Evolutionary conservation across 2,329 filamentous ascomycete species (phyloP).

Genomic region (Fusarium equiseti): DNA sequence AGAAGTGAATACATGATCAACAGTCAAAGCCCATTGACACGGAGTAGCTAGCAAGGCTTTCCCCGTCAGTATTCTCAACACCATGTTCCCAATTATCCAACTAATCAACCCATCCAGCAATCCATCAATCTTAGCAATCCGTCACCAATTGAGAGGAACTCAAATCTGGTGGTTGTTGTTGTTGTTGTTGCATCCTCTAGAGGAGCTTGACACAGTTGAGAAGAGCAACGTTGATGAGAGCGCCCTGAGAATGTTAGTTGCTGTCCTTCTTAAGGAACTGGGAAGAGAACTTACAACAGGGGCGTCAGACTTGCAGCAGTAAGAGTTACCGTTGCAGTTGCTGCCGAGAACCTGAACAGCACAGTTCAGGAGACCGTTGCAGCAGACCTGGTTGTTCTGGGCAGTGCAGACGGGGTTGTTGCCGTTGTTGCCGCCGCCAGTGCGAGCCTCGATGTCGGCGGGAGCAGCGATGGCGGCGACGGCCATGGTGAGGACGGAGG

Average conservation of each 20-base stretch:
- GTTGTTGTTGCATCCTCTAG: background rate
- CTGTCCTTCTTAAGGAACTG: accelerated
- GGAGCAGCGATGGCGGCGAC: constrained; percentile 27
- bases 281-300: background rate
- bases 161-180: too few relatives aligned
- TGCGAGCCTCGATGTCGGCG: constrained; percentile 18
- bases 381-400: constrained; percentile 28
- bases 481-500: constrained; percentile 28
- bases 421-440: background rate
- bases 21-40: background rate
- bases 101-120: background rate
- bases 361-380: constrained; percentile 15
- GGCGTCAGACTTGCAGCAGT: constrained; percentile 2
- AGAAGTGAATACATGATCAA: constrained; percentile 10
- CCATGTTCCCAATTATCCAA: background rate
- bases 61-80: background rate
- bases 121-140: background rate
- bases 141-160: too few relatives aligned
- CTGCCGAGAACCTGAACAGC: constrained; percentile 16
- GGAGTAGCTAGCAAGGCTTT: constrained; percentile 17
- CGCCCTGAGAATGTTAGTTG: background rate
- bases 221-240: constrained; percentile 9
- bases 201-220: constrained; percentile 18
- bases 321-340: constrained; percentile 1
- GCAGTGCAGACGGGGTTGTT: constrained; percentile 16